Percentiles rank a stretch among this genome's conserved stretches.
phyloP scores from a whole-genome alignment of 495 filamentous ascomycete species.

The Aspergillus carlsbadensis region DNA sequence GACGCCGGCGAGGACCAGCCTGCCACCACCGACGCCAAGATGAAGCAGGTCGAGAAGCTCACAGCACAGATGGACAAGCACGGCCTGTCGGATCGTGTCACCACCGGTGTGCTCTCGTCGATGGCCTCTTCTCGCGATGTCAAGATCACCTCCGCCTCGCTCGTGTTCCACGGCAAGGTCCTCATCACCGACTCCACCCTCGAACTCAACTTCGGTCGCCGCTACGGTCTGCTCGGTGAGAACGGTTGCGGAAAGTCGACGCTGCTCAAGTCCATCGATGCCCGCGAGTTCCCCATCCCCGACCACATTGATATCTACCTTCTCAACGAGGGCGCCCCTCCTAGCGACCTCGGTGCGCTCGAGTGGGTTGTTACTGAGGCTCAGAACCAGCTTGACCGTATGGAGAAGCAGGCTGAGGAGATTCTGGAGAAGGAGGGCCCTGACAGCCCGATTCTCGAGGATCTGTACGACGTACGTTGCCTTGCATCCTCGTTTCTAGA shows the following conservation, averaged over 20 bases:
- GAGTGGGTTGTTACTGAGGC: slow-evolving; percentile 98
- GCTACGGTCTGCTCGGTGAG: slow-evolving; percentile 94
- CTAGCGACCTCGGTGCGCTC: slow-evolving; percentile 81
- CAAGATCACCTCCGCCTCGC: slow-evolving; percentile 89
- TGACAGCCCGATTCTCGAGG: slow-evolving; percentile 86
- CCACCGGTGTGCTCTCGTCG: slow-evolving; percentile 93
- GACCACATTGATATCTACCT: slow-evolving; percentile 99
- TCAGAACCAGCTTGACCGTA: slow-evolving; percentile 83
- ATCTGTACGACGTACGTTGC: slow-evolving; percentile 86
- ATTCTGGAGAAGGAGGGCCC: slow-evolving; percentile 89
- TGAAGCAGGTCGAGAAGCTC: slow-evolving; percentile 78
- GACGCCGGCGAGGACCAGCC: slow-evolving; percentile 62
- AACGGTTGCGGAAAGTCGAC: slow-evolving; percentile 99
- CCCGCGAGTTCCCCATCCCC: slow-evolving; percentile 91
- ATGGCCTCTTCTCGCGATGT: slow-evolving; percentile 81
- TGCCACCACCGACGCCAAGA: slow-evolving; percentile 68
- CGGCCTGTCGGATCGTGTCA: slow-evolving; percentile 95
- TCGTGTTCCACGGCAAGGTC: slow-evolving; percentile 97
- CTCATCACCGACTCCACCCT: slow-evolving; percentile 90
- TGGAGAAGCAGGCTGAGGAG: slow-evolving; percentile 87
- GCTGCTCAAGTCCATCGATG: slow-evolving; percentile 88
- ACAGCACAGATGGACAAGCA: slow-evolving; percentile 91
- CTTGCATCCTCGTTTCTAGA: background rate
- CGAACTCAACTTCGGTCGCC: slow-evolving; percentile 88
- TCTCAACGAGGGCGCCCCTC: slow-evolving; percentile 95